Conservation (phyloP, 805 yeast species). For the Wickerhamomyces silvicola region DNA sequence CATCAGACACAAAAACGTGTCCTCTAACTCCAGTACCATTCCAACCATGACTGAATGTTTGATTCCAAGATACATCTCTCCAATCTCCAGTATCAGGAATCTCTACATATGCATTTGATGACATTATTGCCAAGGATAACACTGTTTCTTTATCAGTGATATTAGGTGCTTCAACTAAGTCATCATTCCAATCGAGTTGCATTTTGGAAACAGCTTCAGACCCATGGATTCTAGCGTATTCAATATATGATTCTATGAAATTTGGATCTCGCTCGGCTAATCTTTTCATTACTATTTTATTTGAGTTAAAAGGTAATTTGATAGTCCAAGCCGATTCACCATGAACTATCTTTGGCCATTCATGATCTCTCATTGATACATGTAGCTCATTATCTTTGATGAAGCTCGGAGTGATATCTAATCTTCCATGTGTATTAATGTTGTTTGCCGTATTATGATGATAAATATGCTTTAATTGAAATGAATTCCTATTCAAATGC, state of each 20-base stretch:
- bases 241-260: slow-evolving; percentile 58
- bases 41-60: slow-evolving; percentile 77
- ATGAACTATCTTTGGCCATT: slow-evolving; percentile 15
- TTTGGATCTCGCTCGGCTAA: slow-evolving; percentile 47
- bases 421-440: slow-evolving; percentile 37
- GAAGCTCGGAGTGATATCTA: slow-evolving; percentile 43
- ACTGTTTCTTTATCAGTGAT: slow-evolving; percentile 69
- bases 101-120: slow-evolving; percentile 86
- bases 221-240: slow-evolving; percentile 37
- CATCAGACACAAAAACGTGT: slow-evolving; percentile 70
- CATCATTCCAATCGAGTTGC: slow-evolving; percentile 58
- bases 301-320: slow-evolving; percentile 23
- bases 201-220: slow-evolving; percentile 31
- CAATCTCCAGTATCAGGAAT: slow-evolving; percentile 78
- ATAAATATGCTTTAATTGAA: slow-evolving; percentile 48
- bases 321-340: slow-evolving; percentile 36
- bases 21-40: slow-evolving; percentile 80
- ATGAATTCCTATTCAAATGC: too few species aligned
- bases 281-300: slow-evolving; percentile 27
- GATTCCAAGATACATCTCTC: slow-evolving; percentile 69
- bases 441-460: slow-evolving; percentile 52
- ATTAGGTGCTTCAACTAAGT: slow-evolving; percentile 60
- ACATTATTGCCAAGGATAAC: slow-evolving; percentile 70
- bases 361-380: too few species aligned
- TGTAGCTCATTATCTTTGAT: slow-evolving; percentile 14